phyloP scores from a whole-genome alignment of 768 basidiomycete species.

The Lyophyllum decastes region DNA sequence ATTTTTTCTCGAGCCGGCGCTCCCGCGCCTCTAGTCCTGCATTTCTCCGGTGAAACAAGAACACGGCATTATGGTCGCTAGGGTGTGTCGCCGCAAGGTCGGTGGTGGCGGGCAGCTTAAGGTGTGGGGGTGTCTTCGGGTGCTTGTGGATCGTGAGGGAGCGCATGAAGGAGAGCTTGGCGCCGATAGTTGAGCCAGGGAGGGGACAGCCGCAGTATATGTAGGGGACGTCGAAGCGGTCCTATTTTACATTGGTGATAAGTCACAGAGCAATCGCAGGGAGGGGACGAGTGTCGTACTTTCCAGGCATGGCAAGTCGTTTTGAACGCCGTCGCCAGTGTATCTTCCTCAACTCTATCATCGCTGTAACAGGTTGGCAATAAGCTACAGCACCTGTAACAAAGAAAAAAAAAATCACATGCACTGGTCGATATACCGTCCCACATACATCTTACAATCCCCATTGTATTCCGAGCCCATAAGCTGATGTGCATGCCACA shows the following conservation, averaged over 20 bases:
- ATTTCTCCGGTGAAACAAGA: slow-evolving; percentile 26
- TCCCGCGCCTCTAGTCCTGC: slow-evolving; percentile 20
- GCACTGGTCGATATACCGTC: slow-evolving; percentile 50
- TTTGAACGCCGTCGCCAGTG: slow-evolving; percentile 48
- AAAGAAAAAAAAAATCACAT: slow-evolving; percentile 15
- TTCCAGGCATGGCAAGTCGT: slow-evolving; percentile 30
- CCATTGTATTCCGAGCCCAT: slow-evolving; percentile 38
- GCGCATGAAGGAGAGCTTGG: slow-evolving; percentile 36
- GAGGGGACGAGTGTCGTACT: neutral
- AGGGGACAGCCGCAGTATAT: slow-evolving; percentile 56
- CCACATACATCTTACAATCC: slow-evolving; percentile 40
- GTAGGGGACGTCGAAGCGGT: slow-evolving; percentile 54
- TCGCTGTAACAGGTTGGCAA: slow-evolving; percentile 33
- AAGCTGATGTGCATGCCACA: slow-evolving; percentile 70
- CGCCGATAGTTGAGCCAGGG: slow-evolving; percentile 40
- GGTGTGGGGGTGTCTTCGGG: slow-evolving; percentile 20
- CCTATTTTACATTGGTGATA: slow-evolving; percentile 14
- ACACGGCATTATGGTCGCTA: slow-evolving; percentile 46
- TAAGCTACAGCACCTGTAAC: no score
- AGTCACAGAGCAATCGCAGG: neutral
- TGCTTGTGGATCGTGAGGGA: slow-evolving; percentile 11
- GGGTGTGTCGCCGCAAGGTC: slow-evolving; percentile 49
- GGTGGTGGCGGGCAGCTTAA: slow-evolving; percentile 27
- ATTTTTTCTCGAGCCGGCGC: slow-evolving; percentile 12
- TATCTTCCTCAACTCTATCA: slow-evolving; percentile 41